A percentile compares a stretch with the other conserved stretches of the same genome.
Conservation (phyloP, 1,284 basidiomycete genomes). For the Ceratobasidium sp. region DNA sequence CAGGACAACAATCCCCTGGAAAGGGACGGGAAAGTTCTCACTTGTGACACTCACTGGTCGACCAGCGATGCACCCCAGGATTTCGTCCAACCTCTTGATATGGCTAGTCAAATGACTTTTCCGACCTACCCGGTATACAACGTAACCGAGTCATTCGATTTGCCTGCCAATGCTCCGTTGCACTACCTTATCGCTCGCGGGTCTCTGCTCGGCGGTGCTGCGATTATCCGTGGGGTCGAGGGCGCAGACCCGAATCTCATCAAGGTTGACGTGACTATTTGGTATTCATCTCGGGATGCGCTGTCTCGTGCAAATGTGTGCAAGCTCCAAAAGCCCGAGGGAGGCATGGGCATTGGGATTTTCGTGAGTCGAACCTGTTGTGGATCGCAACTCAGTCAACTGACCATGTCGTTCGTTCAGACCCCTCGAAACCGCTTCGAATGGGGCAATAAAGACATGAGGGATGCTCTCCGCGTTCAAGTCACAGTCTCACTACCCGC, state of each 20-base stretch:
- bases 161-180: slow-evolving; percentile 16
- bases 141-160: not conserved
- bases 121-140: slow-evolving; percentile 24
- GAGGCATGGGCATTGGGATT: slow-evolving; percentile 38
- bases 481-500: slow-evolving; percentile 39
- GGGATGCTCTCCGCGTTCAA: slow-evolving; percentile 5
- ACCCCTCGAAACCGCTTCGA: slow-evolving; percentile 27
- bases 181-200: slow-evolving; percentile 30
- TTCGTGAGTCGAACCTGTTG: slow-evolving; percentile 27
- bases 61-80: not conserved
- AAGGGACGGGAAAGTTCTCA: slow-evolving; percentile 22
- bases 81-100: not conserved
- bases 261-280: slow-evolving; percentile 8
- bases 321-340: slow-evolving; percentile 35
- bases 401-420: not conserved
- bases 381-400: not conserved
- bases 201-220: slow-evolving; percentile 4
- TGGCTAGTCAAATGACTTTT: not conserved
- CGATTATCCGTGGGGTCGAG: slow-evolving; percentile 10
- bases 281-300: not conserved
- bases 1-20: slow-evolving; percentile 24
- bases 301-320: slow-evolving; percentile 29
- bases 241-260: not conserved
- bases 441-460: not conserved
- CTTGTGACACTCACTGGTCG: slow-evolving; percentile 6